Evolutionary conservation across 2,329 filamentous ascomycete species (phyloP), one percentile per base, ranked within the genome.

Genomic region (Cladosporium sp.): DNA sequence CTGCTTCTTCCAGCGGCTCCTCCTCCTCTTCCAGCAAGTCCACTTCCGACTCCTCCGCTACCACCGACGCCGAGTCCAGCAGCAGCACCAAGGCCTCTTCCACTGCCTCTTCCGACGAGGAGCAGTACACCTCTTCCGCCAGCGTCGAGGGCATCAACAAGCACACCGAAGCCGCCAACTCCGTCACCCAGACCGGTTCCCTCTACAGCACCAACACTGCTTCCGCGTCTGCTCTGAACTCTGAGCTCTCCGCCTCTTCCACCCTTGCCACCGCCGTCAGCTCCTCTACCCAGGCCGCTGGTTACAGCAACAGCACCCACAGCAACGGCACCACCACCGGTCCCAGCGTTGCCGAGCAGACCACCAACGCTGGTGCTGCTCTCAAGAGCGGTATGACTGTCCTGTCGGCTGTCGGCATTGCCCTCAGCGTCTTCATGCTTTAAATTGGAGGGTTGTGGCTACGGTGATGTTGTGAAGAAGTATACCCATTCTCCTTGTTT

Each of bases 91-190:
- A 60, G 7, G 57, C 62, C 43, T 49, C 56, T 16, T 41, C 52
- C 4, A 57, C 52, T 9, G 20, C 52, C 12, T 62, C 67, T 15
- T n/a, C n/a, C n/a, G n/a, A n/a, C n/a, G 56, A 64, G n/a, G 65
- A 59, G 8, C 12, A 33, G 13, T 40, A 40, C 45, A 40, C 36
- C 30, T 59, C 59, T 18, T 59, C 50, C 49, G 53, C 53, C 19
- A 61, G 55, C 35, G 59, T 62, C 16, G 53, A 49, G 12, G 49
- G 41, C 18, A 50, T 62, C 38, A 22, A 46, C 32, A 38, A 55
- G 38, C 53, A 60, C 30, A 61, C 58, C 13, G 47, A 52, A 18
- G 57, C 52, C 11, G 55, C 53, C 27, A 50, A 57, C 35, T 39
- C 51, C 11, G 53, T 55, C 27, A 62, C 59, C 11, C 45, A 56